Base-by-base conservation (phyloP, 1,139 yeast species). In the Geotrichum cucujoidarum region DNA sequence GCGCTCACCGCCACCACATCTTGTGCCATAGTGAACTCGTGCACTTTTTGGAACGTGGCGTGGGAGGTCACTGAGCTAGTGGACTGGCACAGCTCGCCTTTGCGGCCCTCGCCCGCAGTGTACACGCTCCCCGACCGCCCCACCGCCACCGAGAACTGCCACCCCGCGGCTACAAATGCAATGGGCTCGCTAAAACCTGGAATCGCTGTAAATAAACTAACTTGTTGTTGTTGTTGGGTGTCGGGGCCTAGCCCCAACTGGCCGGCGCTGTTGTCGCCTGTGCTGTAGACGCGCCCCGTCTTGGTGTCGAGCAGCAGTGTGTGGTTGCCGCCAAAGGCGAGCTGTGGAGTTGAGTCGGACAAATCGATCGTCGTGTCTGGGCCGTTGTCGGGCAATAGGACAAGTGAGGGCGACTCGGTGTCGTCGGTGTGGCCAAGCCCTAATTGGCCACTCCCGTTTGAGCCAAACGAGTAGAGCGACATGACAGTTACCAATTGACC, bases 301-400 rank as follows among this genome's bases (percentile, higher is more conserved):
- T 25, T 22, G 14, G 65, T 69, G 13, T 78, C 61, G 6, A 87
- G 63, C 1, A 88, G 56, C 32, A 87, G 58, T 0, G 95, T 82
- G 62, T 92, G 97, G 60, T 89, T 90, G 0, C 97, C 97, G 2
- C 97, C 97, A 60, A 74, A 31, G 81, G 71, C 62, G 67, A 72
- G 37, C 17, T 29, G 29, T 20, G 43, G 18, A 49, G 22, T 13
- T 17, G 44, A 49, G 24, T 14, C 14, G 11, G 25, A 13, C 5
- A 20, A 6, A 17, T 14, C 3, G 27, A 13, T 21, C 2, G 27
- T 13, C 11, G 17, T 5, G 4, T 13, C 10, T 24, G 6, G 27
- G 6, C 8, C 27, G 17, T 4, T n/a, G 35, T 38, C 25, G 8
- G 27, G 49, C 21, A 70, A 66, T n/a, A 48, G 43, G 13, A 66